Evolutionary conservation across 495 filamentous ascomycete species (phyloP), one percentile per base, ranked within the genome.

Genomic region (Penicillium malachiteum): DNA sequence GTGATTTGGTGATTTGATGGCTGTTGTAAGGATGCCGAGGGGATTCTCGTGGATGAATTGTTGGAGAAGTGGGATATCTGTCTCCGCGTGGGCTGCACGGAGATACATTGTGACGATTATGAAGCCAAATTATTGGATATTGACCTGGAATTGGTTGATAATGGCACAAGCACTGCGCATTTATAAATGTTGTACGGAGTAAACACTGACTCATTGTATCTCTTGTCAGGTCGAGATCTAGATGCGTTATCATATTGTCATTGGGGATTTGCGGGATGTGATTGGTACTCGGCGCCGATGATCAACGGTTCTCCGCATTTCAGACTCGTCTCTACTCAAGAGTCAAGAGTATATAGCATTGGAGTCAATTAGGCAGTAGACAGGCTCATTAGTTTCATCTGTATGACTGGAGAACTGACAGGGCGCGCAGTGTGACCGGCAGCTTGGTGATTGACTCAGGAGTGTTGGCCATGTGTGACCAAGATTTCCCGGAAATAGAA

Each of bases 1-100:
- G 50, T 75, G 66, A 0, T 53, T 18, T 2, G 68, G 33, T 7
- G 79, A 83, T 30, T 65, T 55, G 41, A 86, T 79, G 38, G 78
- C 78, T 0, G 82, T 84, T 1, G 77, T 84, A 18, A 86, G 53
- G 21, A 83, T 67, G 14, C 83, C 83, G 0, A 86, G 68, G 7
- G 81, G 79, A 54, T 84, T 80, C 6, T 73, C 70, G 13, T 68
- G 71, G 63, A 84, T 76, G 56, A 84, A 73, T 50, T 74, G 56
- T 11, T 71, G 72, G 17, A 84, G 74, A 3, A 61, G 60, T 1
- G 59, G 54, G 46, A 76, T 68, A 50, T 65, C 52, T 12, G 59
- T 31, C 42, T 83, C 80, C 34, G 77, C 75, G 59, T 83, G 81
- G 7, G 62, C 70, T 3, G 66, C 57, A 13, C 73, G 74, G 50